Evolutionary conservation across 78 protist genomes (phyloP).

Genomic region (Neovahlkampfia damariscottae): DNA sequence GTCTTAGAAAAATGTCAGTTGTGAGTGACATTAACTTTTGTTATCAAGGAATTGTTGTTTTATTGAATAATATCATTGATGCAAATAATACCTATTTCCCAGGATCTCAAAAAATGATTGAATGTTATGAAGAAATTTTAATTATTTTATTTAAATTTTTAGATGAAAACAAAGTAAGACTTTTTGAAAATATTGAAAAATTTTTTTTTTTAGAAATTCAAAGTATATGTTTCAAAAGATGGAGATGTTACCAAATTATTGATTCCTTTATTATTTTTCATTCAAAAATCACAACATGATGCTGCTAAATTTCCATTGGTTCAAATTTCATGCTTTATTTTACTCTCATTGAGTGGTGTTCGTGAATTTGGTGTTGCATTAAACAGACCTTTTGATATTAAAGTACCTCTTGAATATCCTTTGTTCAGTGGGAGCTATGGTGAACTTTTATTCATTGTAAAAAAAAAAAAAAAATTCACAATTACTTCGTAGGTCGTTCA

Average conservation of each 20-base stretch:
- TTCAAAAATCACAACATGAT: not conserved
- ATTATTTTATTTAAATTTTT: not conserved
- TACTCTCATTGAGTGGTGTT: slow-evolving; percentile 33
- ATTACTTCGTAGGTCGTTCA: too few species aligned
- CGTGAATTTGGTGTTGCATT: slow-evolving; percentile 49
- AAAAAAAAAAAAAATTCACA: too few species aligned
- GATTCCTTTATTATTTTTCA: slow-evolving; percentile 13
- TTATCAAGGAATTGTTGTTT: not conserved
- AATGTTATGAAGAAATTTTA: not conserved
- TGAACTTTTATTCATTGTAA: slow-evolving; percentile 15
- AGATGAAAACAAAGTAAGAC: not conserved
- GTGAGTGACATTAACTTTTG: not conserved
- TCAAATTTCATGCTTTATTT: slow-evolving; percentile 6
- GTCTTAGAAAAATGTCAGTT: too few species aligned
- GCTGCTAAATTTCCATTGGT: not conserved
- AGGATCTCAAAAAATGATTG: not conserved
- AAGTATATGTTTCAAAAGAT: not conserved
- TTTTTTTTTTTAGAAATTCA: not conserved
- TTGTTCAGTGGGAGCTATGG: slow-evolving; percentile 19
- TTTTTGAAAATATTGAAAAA: not conserved
- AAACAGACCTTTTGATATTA: not conserved
- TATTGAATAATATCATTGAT: not conserved
- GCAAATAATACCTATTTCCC: slow-evolving; percentile 6
- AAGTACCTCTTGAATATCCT: not conserved
- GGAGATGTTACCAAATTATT: not conserved